Evolutionary conservation across 1,284 basidiomycete species (phyloP).

Genomic region (Austroboletus novae-zelandiae): DNA sequence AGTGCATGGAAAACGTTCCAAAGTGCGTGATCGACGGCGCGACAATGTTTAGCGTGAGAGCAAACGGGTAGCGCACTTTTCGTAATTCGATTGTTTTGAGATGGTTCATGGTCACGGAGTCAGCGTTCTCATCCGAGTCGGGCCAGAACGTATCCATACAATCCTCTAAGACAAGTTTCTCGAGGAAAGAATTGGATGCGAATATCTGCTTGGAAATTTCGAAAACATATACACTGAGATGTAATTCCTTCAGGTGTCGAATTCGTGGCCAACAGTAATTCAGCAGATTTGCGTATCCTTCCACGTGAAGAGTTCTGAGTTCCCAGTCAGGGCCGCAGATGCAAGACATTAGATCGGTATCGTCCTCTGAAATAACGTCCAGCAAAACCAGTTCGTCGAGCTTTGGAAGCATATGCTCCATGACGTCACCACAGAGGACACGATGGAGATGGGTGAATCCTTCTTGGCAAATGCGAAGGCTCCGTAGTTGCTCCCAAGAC

Average conservation of each 20-base stretch:
- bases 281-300: slow-evolving; percentile 1
- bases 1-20: slow-evolving; percentile 4
- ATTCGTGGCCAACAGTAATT: slow-evolving; percentile 20
- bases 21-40: slow-evolving; percentile 24
- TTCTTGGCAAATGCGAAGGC: slow-evolving; percentile 34
- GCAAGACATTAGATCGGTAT: slow-evolving; percentile 13
- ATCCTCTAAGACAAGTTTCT: slow-evolving; percentile 14
- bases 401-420: slow-evolving; percentile 28
- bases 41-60: slow-evolving; percentile 12
- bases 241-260: slow-evolving; percentile 22
- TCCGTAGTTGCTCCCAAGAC: slow-evolving; percentile 45
- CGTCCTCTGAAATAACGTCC: background rate
- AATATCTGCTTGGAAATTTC: slow-evolving; percentile 12
- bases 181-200: slow-evolving; percentile 23
- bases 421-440: slow-evolving; percentile 28
- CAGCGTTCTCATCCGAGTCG: background rate
- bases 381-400: slow-evolving; percentile 35
- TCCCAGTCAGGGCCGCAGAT: slow-evolving; percentile 26
- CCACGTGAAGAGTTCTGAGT: slow-evolving; percentile 17
- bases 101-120: slow-evolving; percentile 12
- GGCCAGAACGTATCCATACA: too few species aligned
- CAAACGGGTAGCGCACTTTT: background rate
- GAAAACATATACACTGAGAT: slow-evolving; percentile 1
- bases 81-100: slow-evolving; percentile 19
- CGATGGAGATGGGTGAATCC: slow-evolving; percentile 14